These are phyloP conservation scores for Plasmodium blacklocki DNA, from an alignment of 169 alveolate species.

Conservation along the genomic window DNA sequence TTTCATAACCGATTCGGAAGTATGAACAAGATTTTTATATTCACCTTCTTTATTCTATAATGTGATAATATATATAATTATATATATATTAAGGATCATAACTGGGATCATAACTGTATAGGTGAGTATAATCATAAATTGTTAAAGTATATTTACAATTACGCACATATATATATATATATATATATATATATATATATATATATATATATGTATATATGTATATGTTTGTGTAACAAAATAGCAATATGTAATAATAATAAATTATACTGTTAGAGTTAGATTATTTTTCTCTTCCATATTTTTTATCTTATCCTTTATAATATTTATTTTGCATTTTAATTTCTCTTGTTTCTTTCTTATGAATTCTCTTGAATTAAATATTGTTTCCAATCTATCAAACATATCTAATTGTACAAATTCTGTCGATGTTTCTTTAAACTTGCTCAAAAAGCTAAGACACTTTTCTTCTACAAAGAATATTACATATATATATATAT, in stretches of 20 bases:
- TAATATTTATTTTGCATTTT: constrained; percentile 46
- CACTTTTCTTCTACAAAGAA: constrained; percentile 37
- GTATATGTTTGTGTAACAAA: background rate
- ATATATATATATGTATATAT: constrained; percentile 1
- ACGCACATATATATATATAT: too few species aligned
- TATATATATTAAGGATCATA: too few species aligned
- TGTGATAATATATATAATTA: background rate
- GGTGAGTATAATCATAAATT: too few species aligned
- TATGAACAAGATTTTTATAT: constrained; percentile 37
- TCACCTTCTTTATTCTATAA: constrained; percentile 50
- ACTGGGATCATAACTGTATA: too few species aligned
- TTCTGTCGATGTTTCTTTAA: constrained; percentile 56
- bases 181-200: background rate
- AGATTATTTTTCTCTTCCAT: constrained; percentile 50
- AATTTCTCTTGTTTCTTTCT: constrained; percentile 53
- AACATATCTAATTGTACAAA: constrained; percentile 66
- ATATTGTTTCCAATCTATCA: constrained; percentile 74
- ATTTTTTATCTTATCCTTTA: constrained; percentile 55
- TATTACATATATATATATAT: background rate
- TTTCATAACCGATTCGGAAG: constrained; percentile 34
- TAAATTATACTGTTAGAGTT: constrained; percentile 39
- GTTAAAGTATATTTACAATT: too few species aligned
- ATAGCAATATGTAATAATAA: background rate
- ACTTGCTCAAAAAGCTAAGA: constrained; percentile 59
- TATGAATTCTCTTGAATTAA: constrained; percentile 64